A percentile compares a stretch with the other conserved stretches of the same genome.
phyloP scores from a whole-genome alignment of 148 eudicot genomes.

The Chenopodium suecicum region DNA sequence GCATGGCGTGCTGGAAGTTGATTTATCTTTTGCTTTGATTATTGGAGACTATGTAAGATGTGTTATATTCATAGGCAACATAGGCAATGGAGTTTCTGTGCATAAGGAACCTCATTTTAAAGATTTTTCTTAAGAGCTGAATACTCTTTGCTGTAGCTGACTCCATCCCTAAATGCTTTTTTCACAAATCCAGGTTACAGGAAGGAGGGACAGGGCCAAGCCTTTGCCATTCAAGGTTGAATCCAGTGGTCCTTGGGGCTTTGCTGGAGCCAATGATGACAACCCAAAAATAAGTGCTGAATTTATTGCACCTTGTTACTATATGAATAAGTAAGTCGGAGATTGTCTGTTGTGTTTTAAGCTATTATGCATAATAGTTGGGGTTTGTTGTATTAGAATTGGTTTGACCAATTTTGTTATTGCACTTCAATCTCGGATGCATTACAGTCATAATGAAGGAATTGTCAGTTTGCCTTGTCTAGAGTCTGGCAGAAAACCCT shows the following conservation, averaged over 20 bases:
- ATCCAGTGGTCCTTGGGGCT: conserved; percentile 82
- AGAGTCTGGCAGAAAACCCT: background rate
- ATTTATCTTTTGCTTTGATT: too few relatives aligned
- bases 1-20: background rate
- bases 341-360: background rate
- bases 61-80: background rate
- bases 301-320: conserved; percentile 93
- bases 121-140: background rate
- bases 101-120: background rate
- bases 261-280: conserved; percentile 80
- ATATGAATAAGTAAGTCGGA: conserved; percentile 70
- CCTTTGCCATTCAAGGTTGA: conserved; percentile 93
- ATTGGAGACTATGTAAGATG: background rate
- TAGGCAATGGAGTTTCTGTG: background rate
- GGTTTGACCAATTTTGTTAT: background rate
- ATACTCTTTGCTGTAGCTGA: background rate
- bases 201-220: conserved; percentile 97
- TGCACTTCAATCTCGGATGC: background rate
- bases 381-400: background rate
- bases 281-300: conserved; percentile 82
- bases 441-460: background rate
- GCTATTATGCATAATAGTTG: background rate
- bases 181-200: conserved; percentile 65
- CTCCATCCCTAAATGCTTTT: background rate
- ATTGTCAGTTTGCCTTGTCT: background rate